phyloP scores from a whole-genome alignment of 331 rosid species.

The Ulmus americana region DNA sequence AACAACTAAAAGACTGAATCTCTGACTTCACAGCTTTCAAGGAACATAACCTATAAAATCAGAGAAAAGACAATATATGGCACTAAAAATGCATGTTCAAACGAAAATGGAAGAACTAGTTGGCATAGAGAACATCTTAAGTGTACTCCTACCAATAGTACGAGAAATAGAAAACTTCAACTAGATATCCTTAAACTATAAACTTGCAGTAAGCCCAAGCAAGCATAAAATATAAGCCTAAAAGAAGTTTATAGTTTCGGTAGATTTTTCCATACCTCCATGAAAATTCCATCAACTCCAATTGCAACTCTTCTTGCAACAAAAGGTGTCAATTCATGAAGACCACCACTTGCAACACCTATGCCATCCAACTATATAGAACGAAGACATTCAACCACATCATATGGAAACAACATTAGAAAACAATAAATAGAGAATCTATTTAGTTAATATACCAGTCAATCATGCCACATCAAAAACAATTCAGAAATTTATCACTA shows the following conservation, averaged over 20 bases:
- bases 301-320: slow-evolving; percentile 93
- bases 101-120: not conserved
- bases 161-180: not conserved
- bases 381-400: slow-evolving; percentile 23
- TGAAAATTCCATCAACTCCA: slow-evolving; percentile 94
- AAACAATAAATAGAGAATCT: not conserved
- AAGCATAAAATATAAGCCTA: not conserved
- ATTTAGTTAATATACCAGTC: slow-evolving; percentile 6
- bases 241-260: slow-evolving; percentile 1
- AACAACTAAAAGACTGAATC: not conserved
- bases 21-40: not conserved
- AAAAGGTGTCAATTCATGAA: slow-evolving; percentile 91
- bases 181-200: not conserved
- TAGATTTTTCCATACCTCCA: slow-evolving; percentile 51
- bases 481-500: not conserved
- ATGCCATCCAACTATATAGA: slow-evolving; percentile 75
- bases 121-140: not conserved
- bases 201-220: not conserved
- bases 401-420: not conserved
- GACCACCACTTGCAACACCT: slow-evolving; percentile 97
- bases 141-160: not conserved
- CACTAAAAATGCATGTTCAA: not conserved
- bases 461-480: not conserved
- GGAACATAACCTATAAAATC: not conserved
- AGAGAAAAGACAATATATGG: not conserved